Evolutionary conservation across 2,329 filamentous ascomycete species (phyloP).

Genomic region (Alternaria atra): DNA sequence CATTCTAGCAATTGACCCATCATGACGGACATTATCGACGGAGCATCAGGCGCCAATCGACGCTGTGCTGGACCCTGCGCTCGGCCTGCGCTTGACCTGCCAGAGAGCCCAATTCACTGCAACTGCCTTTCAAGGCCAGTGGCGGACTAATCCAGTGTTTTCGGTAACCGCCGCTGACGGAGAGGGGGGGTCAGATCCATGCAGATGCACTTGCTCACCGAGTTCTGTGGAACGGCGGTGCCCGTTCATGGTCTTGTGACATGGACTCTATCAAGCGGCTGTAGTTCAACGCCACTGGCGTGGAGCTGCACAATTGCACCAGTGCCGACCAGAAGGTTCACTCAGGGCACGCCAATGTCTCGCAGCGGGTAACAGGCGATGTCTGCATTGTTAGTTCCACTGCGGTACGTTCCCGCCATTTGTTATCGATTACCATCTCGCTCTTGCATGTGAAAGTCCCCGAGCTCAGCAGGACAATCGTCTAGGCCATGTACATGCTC

Average conservation of each 20-base stretch:
- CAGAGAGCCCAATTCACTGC: constrained; percentile 29
- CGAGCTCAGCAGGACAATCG: constrained; percentile 36
- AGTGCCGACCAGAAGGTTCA: constrained; percentile 25
- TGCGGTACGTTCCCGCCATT: constrained; percentile 29
- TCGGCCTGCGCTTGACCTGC: constrained; percentile 24
- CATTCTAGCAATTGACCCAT: constrained; percentile 31
- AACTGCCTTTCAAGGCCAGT: constrained; percentile 24
- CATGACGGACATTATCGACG: constrained; percentile 5
- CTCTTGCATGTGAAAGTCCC: constrained; percentile 44
- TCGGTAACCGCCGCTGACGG: constrained; percentile 29
- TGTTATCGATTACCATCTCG: constrained; percentile 25
- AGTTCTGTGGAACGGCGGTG: constrained; percentile 29
- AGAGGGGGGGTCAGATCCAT: constrained; percentile 19
- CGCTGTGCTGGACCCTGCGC: constrained; percentile 3
- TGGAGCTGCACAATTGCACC: constrained; percentile 36
- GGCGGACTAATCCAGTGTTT: constrained; percentile 17
- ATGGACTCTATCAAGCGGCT: constrained; percentile 26
- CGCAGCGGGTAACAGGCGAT: constrained; percentile 39
- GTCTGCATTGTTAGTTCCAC: constrained; percentile 27
- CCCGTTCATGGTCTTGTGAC: constrained; percentile 43
- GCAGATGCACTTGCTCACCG: constrained; percentile 31
- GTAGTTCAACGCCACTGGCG: constrained; percentile 38
- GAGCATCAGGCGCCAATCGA: constrained; percentile 5
- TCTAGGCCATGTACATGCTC: constrained; percentile 21
- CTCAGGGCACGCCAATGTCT: constrained; percentile 43